Evolutionary conservation across 768 basidiomycete genomes (phyloP).

Genomic region (Royoungia palumana): DNA sequence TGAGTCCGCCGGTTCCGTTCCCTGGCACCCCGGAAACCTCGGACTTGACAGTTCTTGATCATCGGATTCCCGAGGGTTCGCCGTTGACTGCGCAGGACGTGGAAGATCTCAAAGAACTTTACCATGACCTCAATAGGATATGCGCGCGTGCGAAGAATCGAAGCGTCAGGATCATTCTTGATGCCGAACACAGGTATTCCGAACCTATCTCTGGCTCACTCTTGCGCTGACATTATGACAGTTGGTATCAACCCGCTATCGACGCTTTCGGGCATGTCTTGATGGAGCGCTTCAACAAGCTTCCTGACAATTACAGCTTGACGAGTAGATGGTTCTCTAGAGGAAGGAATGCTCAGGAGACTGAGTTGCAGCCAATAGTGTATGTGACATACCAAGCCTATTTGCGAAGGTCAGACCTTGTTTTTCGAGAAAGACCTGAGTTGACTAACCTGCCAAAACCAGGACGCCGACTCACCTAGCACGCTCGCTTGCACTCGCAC

Average conservation of each 20-base stretch:
- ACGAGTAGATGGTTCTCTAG: slow-evolving; percentile 2
- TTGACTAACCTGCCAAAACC: neutral
- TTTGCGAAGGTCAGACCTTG: slow-evolving; percentile 58
- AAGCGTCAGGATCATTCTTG: slow-evolving; percentile 70
- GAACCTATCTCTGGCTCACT: neutral
- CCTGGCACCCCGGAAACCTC: slow-evolving; percentile 62
- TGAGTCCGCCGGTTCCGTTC: slow-evolving; percentile 45
- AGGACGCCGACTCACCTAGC: slow-evolving; percentile 71
- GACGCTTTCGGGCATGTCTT: slow-evolving; percentile 76
- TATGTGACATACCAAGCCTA: slow-evolving; percentile 92
- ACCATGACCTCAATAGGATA: slow-evolving; percentile 59
- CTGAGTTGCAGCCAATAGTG: slow-evolving; percentile 61
- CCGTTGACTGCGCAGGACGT: slow-evolving; percentile 56
- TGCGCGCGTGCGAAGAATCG: slow-evolving; percentile 59
- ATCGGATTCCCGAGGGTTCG: slow-evolving; percentile 12
- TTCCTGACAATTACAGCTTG: slow-evolving; percentile 13
- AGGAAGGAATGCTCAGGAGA: neutral
- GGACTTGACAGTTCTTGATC: slow-evolving; percentile 54
- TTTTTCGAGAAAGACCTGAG: neutral
- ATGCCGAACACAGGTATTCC: slow-evolving; percentile 75
- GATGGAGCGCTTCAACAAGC: slow-evolving; percentile 72
- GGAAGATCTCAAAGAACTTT: slow-evolving; percentile 54
- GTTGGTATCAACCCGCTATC: slow-evolving; percentile 73
- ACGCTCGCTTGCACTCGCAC: slow-evolving; percentile 63
- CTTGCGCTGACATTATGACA: slow-evolving; percentile 21